Base-by-base conservation (phyloP, 2,329 filamentous ascomycete genomes). In the Hysterium pulicare region DNA sequence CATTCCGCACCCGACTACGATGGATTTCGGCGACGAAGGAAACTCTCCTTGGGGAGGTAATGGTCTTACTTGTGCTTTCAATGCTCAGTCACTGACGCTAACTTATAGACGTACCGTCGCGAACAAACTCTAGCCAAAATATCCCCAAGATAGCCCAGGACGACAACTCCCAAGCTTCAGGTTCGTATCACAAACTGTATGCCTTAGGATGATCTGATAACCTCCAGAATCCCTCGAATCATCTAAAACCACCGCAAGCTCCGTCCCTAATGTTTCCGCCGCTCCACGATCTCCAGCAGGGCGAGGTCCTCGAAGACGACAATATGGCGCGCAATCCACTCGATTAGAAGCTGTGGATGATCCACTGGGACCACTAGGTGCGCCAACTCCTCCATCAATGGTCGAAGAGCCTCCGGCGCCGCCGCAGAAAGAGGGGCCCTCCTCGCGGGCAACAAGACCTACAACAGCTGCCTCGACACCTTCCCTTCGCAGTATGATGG, bases 341-440 rank as follows among this genome's bases (percentile, higher is more conserved):
- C 84, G 82, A 41, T 83, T 91, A 47, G 83, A 91, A 69, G 84
- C 84, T 47, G 84, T 88, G 53, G 86, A 90, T 61, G 75, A 81
- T 57, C 84, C 86, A 42, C 78, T 90, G 34, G 88, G 87, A 1
- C 87, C 87, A 17, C 73, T 94, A 39, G 87, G 87, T 45, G 84
- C 83, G 41, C 67, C 84, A 21, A 79, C 79, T 39, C 76, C 76
- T 24, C 64, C 67, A 4, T 58, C 68, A 26, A 66, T 71, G 41
- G 53, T 61, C 43, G 79, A 82, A 41, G 75, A 80, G 46, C 85
- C 86, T 44, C 85, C 84, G 6, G 81, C 69, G 30, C 76, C 76
- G 20, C 78, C 78, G 7, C 72, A 74, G 53, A 81, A 81, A 66
- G 77, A 81, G 60, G 60, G 70, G 34, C 77, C 83, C 13, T 38